A percentile compares a stretch with the other conserved stretches of the same genome.
These are phyloP conservation scores for Trapa bicornis DNA, from an alignment of 345 rosid genomes.

Conservation along the genomic window DNA sequence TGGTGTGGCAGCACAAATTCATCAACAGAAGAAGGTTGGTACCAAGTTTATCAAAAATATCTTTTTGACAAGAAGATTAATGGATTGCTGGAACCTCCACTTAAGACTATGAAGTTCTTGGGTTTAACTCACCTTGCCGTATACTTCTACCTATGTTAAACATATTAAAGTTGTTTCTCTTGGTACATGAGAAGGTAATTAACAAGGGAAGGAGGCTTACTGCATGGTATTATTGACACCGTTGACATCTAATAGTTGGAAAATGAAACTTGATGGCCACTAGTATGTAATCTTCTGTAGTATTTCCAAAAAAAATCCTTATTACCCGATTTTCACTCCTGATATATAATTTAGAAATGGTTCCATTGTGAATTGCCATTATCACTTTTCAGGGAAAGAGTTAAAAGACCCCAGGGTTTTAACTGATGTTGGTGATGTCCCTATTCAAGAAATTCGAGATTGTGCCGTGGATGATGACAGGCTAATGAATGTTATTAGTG, in stretches of 20 bases:
- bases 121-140: not conserved
- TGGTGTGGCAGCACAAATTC: slow-evolving; percentile 99
- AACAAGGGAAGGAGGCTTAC: not conserved
- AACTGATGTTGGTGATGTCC: slow-evolving; percentile 94
- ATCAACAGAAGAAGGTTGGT: slow-evolving; percentile 75
- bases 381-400: slow-evolving; percentile 52
- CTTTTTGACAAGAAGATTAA: not conserved
- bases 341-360: no score
- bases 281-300: not conserved
- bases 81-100: not conserved
- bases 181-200: not conserved
- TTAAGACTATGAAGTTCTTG: not conserved
- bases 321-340: not conserved
- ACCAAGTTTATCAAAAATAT: not conserved
- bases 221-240: not conserved
- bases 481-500: slow-evolving; percentile 74
- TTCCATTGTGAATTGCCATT: not conserved
- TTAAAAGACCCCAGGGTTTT: slow-evolving; percentile 80
- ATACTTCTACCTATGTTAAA: not conserved
- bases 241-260: not conserved
- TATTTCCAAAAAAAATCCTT: not conserved
- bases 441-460: slow-evolving; percentile 96
- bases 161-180: not conserved
- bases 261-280: not conserved
- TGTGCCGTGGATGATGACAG: slow-evolving; percentile 92